phyloP scores from a whole-genome alignment of 805 yeast species.

The Yarrowia bubula region DNA sequence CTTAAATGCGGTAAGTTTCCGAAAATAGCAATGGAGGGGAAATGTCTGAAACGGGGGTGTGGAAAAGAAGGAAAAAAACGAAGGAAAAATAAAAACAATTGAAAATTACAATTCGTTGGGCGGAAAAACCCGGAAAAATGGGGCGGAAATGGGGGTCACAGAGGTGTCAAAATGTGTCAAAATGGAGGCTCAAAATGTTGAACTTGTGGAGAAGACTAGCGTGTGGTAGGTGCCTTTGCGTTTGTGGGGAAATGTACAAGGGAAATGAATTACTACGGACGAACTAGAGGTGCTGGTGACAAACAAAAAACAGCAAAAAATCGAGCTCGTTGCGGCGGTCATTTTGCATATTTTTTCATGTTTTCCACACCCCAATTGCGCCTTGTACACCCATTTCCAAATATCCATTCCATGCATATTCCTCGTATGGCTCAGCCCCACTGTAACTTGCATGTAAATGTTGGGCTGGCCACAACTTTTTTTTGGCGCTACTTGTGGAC shows the following conservation, averaged over 20 bases:
- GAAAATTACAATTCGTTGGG: background rate
- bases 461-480: too few relatives aligned
- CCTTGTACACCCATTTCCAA: background rate
- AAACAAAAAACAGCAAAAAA: too few relatives aligned
- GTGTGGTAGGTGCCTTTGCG: background rate
- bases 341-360: background rate
- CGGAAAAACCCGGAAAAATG: background rate
- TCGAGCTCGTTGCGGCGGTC: background rate
- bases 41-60: background rate
- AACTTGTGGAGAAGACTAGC: background rate
- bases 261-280: too few relatives aligned
- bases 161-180: too few relatives aligned
- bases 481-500: too few relatives aligned
- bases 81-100: background rate
- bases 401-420: background rate
- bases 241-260: background rate
- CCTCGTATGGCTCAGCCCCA: slow-evolving; percentile 12
- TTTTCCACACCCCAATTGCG: background rate
- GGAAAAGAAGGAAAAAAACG: background rate
- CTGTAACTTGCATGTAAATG: background rate
- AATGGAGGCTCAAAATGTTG: background rate
- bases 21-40: slow-evolving; percentile 2
- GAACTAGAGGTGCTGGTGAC: too few relatives aligned
- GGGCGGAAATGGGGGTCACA: background rate
- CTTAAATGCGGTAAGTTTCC: background rate